phyloP scores from a whole-genome alignment of 345 rosid genomes.

The Erysimum cheiranthoides region DNA sequence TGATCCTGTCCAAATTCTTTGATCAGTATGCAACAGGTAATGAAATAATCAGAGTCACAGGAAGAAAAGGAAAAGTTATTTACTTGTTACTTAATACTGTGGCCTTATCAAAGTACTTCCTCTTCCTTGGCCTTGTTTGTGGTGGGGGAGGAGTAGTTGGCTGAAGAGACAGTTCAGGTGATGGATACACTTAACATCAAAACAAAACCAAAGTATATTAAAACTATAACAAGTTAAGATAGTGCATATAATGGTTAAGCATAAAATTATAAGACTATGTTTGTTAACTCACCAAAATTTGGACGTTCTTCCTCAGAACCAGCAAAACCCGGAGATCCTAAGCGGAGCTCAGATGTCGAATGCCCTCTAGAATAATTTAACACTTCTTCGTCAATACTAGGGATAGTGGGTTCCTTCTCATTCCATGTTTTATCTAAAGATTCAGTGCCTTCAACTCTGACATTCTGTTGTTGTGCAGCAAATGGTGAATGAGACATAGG shows the following conservation, averaged over 20 bases:
- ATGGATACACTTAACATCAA: conserved; percentile 50
- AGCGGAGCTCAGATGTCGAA: conserved; percentile 53
- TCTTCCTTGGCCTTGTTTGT: conserved; percentile 50
- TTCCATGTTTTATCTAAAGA: conserved; percentile 42
- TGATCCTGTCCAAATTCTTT: conserved; percentile 47
- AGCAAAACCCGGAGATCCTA: conserved; percentile 52
- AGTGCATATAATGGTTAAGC: neutral
- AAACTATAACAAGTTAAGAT: neutral
- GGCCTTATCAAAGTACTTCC: conserved; percentile 58
- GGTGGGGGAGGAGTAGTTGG: conserved; percentile 63
- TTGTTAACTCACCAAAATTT: conserved; percentile 56
- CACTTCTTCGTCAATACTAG: conserved; percentile 52
- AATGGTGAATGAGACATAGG: conserved; percentile 42
- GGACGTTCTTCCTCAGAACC: conserved; percentile 47
- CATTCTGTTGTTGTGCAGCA: conserved; percentile 30
- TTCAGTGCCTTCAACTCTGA: conserved; percentile 38
- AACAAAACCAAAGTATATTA: neutral
- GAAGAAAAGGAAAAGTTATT: conserved; percentile 6
- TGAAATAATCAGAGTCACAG: neutral
- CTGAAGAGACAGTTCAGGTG: conserved; percentile 60
- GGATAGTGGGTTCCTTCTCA: conserved; percentile 54
- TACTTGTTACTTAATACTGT: conserved; percentile 69
- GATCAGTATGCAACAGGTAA: conserved; percentile 33
- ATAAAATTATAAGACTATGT: neutral
- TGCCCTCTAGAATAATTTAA: conserved; percentile 52